Base-by-base conservation (phyloP, 2,329 filamentous ascomycete genomes). In the Ploettnerulaceae sp. region DNA sequence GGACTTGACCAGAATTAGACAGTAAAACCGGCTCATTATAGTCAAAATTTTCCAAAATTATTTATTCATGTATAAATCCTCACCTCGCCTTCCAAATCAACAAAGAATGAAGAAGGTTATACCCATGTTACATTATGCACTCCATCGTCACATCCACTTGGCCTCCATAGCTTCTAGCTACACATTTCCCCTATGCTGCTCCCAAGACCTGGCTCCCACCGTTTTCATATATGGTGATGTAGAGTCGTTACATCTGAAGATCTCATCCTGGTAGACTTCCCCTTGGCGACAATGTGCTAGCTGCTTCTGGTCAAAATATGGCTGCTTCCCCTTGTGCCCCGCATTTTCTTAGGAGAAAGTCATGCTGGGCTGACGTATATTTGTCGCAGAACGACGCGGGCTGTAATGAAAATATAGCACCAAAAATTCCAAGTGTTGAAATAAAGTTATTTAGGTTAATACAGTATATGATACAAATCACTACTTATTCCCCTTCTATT, bases 101-200 rank as follows among this genome's bases (percentile, higher is more conserved):
- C n/a, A n/a, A n/a, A n/a, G 11, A 12, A 29, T 31, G 17, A 21
- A 40, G 37, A 40, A 29, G n/a, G 37, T 26, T 40, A 40, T 21
- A 40, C n/a, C 37, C 37, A 11, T 40, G 37, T 40, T 36, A 33
- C 33, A 46, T 42, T 50, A 42, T 46, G 47, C 47, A 45, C 35
- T 20, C 14, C 31, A 21, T 29, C 43, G 43, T 50, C 47, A 46
- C 32, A 25, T 15, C 34, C 34, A 42, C 41, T 45, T 36, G 37
- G 47, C 42, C 47, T n/a, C 26, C 38, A 21, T 36, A 26, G 9
- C 14, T 29, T 17, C 11, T 9, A 17, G 32, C 22, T 38, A 21
- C n/a, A n/a, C n/a, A n/a, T n/a, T n/a, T n/a, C n/a, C 18, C 28
- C 4, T 26, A 26, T 15, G 29, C 28, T 20, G 33, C 29, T 14